A percentile compares a stretch with the other conserved stretches of the same genome.
Conservation (phyloP, 768 basidiomycete genomes). For the Termitomyces sp. region DNA sequence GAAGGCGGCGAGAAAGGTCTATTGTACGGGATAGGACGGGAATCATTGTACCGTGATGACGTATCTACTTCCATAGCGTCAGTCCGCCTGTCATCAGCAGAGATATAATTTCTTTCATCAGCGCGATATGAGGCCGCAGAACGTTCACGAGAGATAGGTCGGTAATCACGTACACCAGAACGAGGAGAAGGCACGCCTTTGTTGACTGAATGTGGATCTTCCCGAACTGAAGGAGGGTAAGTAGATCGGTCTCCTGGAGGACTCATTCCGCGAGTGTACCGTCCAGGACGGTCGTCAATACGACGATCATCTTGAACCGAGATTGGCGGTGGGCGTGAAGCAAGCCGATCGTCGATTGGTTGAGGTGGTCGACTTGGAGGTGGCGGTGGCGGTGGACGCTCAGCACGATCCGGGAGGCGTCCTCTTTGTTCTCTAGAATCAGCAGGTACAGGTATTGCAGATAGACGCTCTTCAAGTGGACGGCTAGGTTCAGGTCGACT, state of each 20-base stretch:
- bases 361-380: constrained; percentile 9
- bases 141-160: constrained; percentile 27
- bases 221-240: constrained; percentile 21
- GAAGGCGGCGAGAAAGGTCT: constrained; percentile 28
- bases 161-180: constrained; percentile 23
- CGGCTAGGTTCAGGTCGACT: constrained; percentile 14
- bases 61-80: constrained; percentile 28
- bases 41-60: constrained; percentile 27
- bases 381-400: constrained; percentile 14
- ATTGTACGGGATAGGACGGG: constrained; percentile 16
- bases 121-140: constrained; percentile 26
- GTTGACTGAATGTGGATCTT: constrained; percentile 24
- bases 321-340: neutral
- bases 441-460: constrained; percentile 21
- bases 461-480: constrained; percentile 36
- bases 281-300: constrained; percentile 18
- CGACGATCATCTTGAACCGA: constrained; percentile 15
- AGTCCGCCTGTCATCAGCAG: constrained; percentile 30
- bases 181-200: constrained; percentile 20
- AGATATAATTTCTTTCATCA: constrained; percentile 26
- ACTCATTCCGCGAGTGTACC: constrained; percentile 13
- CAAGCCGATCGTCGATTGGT: constrained; percentile 8
- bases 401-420: constrained; percentile 12
- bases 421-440: constrained; percentile 13
- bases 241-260: constrained; percentile 11